Evolutionary conservation across 768 basidiomycete species (phyloP).

Genomic region (Tricholoma sp.): DNA sequence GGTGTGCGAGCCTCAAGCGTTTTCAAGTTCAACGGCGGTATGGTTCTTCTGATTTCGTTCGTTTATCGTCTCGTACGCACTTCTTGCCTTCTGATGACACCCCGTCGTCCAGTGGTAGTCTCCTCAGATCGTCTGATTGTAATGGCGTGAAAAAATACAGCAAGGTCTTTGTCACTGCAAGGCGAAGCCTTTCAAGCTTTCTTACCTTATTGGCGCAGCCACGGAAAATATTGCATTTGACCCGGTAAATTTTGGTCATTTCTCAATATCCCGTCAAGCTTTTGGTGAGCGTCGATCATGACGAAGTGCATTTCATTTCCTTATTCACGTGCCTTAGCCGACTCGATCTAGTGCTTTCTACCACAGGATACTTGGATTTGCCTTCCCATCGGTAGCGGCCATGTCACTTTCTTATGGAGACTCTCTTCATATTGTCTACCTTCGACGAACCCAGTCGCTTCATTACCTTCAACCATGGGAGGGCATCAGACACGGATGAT

Average conservation of each 20-base stretch:
- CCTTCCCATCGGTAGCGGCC: conserved; percentile 43
- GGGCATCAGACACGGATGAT: conserved; percentile 19
- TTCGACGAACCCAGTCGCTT: conserved; percentile 36
- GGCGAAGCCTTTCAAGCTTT: conserved; percentile 34
- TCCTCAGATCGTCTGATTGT: conserved; percentile 42
- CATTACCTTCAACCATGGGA: conserved; percentile 48
- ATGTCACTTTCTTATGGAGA: conserved; percentile 38
- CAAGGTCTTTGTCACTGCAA: conserved; percentile 26
- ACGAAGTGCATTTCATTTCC: not conserved
- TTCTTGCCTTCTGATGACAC: not conserved
- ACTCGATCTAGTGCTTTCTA: conserved; percentile 41
- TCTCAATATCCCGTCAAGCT: conserved; percentile 40
- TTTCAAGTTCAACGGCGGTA: no score
- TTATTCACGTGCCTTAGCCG: no score
- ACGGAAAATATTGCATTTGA: conserved; percentile 44
- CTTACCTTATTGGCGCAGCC: conserved; percentile 52
- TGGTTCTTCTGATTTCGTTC: conserved; percentile 52
- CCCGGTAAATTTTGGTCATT: conserved; percentile 38
- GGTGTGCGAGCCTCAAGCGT: not conserved
- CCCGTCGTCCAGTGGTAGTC: conserved; percentile 39
- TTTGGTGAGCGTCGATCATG: conserved; percentile 6
- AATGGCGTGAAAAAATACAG: conserved; percentile 37
- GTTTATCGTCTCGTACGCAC: conserved; percentile 7
- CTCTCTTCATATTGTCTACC: conserved; percentile 38
- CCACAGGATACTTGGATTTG: conserved; percentile 44